These are phyloP conservation scores for Acidomyces sp. DNA, from an alignment of 495 filamentous ascomycete genomes.

Conservation along the genomic window DNA sequence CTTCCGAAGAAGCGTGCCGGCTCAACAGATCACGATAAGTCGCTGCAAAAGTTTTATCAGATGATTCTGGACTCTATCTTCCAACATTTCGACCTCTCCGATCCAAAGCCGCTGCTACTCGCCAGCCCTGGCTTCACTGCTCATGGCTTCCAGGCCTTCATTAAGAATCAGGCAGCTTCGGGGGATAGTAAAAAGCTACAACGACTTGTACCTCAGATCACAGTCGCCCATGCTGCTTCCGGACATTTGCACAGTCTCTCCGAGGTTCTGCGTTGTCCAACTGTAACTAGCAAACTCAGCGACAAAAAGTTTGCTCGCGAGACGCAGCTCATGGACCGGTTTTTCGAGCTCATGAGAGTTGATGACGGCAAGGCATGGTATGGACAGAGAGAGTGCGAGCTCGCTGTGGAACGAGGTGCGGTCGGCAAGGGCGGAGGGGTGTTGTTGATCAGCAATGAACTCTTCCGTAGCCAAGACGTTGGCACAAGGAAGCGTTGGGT, in stretches of 20 bases:
- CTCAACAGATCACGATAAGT: slow-evolving; percentile 39
- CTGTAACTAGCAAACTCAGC: slow-evolving; percentile 59
- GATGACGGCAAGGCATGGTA: slow-evolving; percentile 91
- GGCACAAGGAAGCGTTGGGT: slow-evolving; percentile 70
- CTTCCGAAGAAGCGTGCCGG: slow-evolving; percentile 57
- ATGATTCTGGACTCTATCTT: slow-evolving; percentile 63
- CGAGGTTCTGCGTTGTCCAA: slow-evolving; percentile 67
- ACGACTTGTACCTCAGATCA: slow-evolving; percentile 35
- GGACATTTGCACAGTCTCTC: slow-evolving; percentile 76
- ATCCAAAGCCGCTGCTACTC: slow-evolving; percentile 59
- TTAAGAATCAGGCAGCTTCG: slow-evolving; percentile 56
- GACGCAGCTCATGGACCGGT: slow-evolving; percentile 73
- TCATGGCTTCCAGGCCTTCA: slow-evolving; percentile 63
- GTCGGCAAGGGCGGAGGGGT: slow-evolving; percentile 76
- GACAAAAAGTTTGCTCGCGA: slow-evolving; percentile 82
- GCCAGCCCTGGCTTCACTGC: slow-evolving; percentile 86
- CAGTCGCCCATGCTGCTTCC: slow-evolving; percentile 71
- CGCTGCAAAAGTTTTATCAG: slow-evolving; percentile 68
- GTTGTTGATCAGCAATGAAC: slow-evolving; percentile 67
- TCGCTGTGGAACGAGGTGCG: slow-evolving; percentile 75
- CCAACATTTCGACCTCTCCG: slow-evolving; percentile 62
- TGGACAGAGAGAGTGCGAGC: slow-evolving; percentile 71
- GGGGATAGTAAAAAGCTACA: slow-evolving; percentile 41
- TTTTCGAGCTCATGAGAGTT: slow-evolving; percentile 62
- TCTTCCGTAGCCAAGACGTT: slow-evolving; percentile 80